Evolutionary conservation across 164 flowering plant genomes (phyloP).

Genomic region (Aristolochia californica): DNA sequence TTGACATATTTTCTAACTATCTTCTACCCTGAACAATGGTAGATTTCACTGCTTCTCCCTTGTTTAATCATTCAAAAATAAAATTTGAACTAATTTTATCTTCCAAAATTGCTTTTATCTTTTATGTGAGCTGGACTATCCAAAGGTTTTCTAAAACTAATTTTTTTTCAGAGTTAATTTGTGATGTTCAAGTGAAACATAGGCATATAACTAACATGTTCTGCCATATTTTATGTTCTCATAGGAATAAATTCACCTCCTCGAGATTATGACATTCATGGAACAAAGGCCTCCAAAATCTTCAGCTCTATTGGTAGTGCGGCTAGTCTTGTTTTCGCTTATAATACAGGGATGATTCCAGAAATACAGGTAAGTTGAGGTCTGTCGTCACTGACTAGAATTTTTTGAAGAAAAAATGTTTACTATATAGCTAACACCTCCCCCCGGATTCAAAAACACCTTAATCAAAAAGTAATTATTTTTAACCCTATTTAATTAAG

Average conservation of each 20-base stretch:
- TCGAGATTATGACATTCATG: conserved; percentile 65
- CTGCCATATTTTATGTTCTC: conserved; percentile 2
- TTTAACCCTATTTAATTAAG: not conserved
- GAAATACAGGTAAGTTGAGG: conserved; percentile 70
- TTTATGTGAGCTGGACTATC: not conserved
- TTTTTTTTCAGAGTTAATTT: not conserved
- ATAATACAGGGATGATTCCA: conserved; percentile 98
- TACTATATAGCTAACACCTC: too few relatives aligned
- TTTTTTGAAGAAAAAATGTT: too few relatives aligned
- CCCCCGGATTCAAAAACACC: not conserved
- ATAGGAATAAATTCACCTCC: conserved; percentile 52
- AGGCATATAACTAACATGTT: not conserved
- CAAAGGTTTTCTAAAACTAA: not conserved
- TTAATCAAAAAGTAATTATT: not conserved
- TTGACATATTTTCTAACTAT: too few relatives aligned
- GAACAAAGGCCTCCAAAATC: conserved; percentile 35
- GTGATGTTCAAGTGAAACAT: not conserved
- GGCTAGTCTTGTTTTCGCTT: conserved; percentile 86
- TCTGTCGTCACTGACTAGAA: not conserved
- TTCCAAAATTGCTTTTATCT: not conserved
- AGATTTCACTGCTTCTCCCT: not conserved
- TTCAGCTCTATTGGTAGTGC: conserved; percentile 68
- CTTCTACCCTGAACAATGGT: not conserved
- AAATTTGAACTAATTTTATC: not conserved
- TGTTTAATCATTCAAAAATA: not conserved